Percentiles rank a stretch among this genome's conserved stretches.
phyloP scores from a whole-genome alignment of 148 eudicot species.

The Rhododendron vialii region DNA sequence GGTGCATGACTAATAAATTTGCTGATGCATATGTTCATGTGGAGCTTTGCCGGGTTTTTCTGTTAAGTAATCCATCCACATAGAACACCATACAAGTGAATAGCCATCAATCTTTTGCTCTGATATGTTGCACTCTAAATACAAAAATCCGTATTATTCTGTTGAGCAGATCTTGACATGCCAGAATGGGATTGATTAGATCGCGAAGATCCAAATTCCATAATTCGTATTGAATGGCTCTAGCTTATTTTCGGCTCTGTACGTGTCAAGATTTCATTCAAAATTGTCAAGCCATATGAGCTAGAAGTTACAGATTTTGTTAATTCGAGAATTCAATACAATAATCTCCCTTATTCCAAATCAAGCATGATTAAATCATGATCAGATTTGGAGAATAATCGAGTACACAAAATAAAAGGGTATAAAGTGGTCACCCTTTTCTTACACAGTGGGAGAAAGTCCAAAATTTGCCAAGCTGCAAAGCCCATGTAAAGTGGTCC shows the following conservation, averaged over 20 bases:
- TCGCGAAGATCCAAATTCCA: background rate
- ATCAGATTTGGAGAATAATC: background rate
- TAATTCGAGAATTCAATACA: background rate
- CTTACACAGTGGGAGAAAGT: background rate
- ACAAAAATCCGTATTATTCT: background rate
- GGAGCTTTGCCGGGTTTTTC: background rate
- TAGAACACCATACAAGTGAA: background rate
- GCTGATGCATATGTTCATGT: background rate
- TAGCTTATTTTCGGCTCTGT: background rate
- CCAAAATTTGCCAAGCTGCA: conserved; percentile 7
- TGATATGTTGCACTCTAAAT: background rate
- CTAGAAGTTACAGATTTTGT: background rate
- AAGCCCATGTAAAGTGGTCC: background rate
- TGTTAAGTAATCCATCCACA: background rate
- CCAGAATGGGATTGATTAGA: background rate
- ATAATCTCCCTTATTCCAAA: background rate
- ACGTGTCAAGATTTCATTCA: background rate
- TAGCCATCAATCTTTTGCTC: background rate
- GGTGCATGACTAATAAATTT: too few relatives aligned
- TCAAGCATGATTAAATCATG: background rate
- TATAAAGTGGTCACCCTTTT: background rate
- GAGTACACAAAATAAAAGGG: background rate
- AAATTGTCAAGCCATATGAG: background rate
- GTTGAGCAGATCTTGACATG: background rate
- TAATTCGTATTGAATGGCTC: background rate